Conservation (phyloP, 208 protist species). For the Trypanosoma grayi region DNA sequence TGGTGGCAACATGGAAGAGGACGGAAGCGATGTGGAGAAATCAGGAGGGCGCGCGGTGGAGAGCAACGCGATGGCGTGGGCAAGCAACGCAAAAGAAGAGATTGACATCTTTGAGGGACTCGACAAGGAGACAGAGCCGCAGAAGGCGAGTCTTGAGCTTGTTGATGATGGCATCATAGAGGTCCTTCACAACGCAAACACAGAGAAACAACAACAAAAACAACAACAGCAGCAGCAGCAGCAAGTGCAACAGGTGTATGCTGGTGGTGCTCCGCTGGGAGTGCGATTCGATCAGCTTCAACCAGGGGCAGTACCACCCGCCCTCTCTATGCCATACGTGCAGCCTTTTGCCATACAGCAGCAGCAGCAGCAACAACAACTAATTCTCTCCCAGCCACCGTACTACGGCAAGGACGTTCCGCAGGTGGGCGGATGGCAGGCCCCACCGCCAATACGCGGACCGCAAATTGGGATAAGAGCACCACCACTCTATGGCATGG, state of each 20-base stretch:
- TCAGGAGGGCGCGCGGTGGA: background rate
- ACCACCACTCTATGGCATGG: background rate
- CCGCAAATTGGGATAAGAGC: background rate
- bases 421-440: constrained; percentile 7
- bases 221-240: constrained; percentile 8
- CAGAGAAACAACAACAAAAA: constrained; percentile 13
- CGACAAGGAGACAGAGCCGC: background rate
- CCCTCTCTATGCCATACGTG: background rate
- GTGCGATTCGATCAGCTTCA: background rate
- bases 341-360: background rate
- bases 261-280: too few species aligned
- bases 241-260: background rate
- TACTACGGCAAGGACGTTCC: background rate
- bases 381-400: too few species aligned
- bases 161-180: constrained; percentile 20
- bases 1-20: background rate
- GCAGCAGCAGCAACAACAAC: background rate
- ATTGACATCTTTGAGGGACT: constrained; percentile 37
- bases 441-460: background rate
- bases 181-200: constrained; percentile 9
- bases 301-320: background rate
- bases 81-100: constrained; percentile 25
- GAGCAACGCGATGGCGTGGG: constrained; percentile 5
- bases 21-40: background rate
- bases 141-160: background rate